A percentile compares a stretch with the other conserved stretches of the same genome.
Conservation (phyloP, 2,329 filamentous ascomycete genomes). For the Monilinia fructicola region DNA sequence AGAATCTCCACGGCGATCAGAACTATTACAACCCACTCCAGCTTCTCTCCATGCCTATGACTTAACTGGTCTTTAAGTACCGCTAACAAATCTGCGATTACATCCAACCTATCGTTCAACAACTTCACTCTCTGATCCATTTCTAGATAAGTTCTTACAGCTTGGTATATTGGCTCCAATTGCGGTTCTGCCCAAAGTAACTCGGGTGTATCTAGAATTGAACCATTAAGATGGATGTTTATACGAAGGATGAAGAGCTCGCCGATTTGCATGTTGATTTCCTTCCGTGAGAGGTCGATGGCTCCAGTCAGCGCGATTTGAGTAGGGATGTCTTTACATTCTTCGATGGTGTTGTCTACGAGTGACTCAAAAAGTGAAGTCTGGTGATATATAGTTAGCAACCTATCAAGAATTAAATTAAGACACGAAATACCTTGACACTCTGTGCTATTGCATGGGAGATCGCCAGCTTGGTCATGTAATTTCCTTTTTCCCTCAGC, state of each 20-base stretch:
- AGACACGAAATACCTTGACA: constrained; percentile 66
- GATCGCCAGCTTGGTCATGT: constrained; percentile 97
- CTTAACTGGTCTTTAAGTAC: constrained; percentile 95
- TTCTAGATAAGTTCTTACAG: constrained; percentile 91
- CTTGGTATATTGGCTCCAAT: constrained; percentile 93
- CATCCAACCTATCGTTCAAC: constrained; percentile 84
- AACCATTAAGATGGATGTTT: constrained; percentile 96
- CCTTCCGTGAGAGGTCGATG: constrained; percentile 79
- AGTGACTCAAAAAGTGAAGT: constrained; percentile 96
- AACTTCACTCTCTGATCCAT: constrained; percentile 95
- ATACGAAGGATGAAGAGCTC: constrained; percentile 97
- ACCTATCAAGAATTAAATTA: constrained; percentile 12
- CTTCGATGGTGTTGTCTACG: constrained; percentile 88
- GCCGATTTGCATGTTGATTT: constrained; percentile 99
- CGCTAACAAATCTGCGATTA: constrained; percentile 89
- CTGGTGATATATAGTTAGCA: constrained; percentile 42
- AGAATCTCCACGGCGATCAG: constrained; percentile 94
- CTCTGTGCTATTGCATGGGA: constrained; percentile 94
- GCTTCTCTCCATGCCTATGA: constrained; percentile 84
- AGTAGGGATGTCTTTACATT: constrained; percentile 87
- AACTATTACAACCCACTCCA: constrained; percentile 93
- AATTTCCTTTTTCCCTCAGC: constrained; percentile 87
- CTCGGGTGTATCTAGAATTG: constrained; percentile 93
- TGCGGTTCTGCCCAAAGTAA: constrained; percentile 98
- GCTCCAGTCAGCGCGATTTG: constrained; percentile 92